A percentile compares a stretch with the other conserved stretches of the same genome.
phyloP scores from a whole-genome alignment of 2,329 filamentous ascomycete genomes.

The Biscogniauxia sp. region DNA sequence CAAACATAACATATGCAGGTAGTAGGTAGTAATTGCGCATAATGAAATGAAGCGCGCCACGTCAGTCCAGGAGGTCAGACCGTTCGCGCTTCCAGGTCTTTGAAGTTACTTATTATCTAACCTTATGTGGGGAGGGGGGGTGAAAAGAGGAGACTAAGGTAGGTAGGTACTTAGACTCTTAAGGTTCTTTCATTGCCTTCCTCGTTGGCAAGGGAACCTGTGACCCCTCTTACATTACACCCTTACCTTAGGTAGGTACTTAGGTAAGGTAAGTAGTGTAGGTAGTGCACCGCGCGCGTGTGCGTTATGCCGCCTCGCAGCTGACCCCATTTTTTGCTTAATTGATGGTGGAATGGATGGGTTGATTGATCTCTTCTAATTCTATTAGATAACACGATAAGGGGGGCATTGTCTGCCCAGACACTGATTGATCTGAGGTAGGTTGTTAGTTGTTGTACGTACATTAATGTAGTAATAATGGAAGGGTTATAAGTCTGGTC shows the following conservation, averaged over 20 bases:
- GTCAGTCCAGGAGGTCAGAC: background rate
- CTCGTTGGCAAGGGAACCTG: background rate
- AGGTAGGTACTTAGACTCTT: too few relatives aligned
- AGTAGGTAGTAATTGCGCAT: background rate
- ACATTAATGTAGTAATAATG: too few relatives aligned
- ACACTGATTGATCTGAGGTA: background rate
- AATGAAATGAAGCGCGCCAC: background rate
- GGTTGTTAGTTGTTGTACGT: too few relatives aligned
- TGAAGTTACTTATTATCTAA: too few relatives aligned
- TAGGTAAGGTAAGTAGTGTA: too few relatives aligned
- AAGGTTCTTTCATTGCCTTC: background rate
- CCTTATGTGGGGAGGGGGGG: background rate
- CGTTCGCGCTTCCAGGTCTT: background rate
- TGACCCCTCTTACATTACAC: background rate
- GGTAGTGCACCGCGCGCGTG: too few relatives aligned
- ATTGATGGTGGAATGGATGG: background rate
- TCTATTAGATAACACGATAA: background rate
- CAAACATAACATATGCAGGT: background rate
- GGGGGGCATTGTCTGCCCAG: background rate
- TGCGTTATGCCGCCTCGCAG: background rate
- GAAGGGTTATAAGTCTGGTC: too few relatives aligned
- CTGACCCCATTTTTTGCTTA: background rate
- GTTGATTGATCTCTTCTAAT: background rate
- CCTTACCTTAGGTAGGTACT: background rate
- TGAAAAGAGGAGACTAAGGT: background rate